These are phyloP conservation scores for Castanea crenata DNA, from an alignment of 306 rosid species.

Conservation along the genomic window DNA sequence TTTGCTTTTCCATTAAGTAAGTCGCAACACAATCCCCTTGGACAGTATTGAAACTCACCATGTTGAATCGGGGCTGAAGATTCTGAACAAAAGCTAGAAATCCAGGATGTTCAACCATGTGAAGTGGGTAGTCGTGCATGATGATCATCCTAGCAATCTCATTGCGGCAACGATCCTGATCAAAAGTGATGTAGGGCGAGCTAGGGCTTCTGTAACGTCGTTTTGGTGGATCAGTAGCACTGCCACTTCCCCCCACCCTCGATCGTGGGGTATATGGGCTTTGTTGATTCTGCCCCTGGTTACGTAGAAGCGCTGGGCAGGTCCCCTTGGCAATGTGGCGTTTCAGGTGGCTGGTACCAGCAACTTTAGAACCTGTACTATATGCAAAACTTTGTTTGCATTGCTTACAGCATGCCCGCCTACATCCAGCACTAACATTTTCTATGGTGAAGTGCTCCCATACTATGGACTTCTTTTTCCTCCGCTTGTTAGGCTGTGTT, in stretches of 20 bases:
- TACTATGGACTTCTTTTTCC: slow-evolving; percentile 86
- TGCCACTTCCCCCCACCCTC: slow-evolving; percentile 40
- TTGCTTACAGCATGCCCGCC: slow-evolving; percentile 93
- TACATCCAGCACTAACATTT: slow-evolving; percentile 72
- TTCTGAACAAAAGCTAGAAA: slow-evolving; percentile 80
- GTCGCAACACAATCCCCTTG: slow-evolving; percentile 97
- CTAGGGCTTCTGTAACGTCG: slow-evolving; percentile 66
- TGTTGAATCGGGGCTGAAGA: slow-evolving; percentile 90
- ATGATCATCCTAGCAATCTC: slow-evolving; percentile 96
- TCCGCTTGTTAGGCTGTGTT: slow-evolving; percentile 75
- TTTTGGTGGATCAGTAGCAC: slow-evolving; percentile 54
- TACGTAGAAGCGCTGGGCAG: slow-evolving; percentile 72
- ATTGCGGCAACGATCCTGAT: slow-evolving; percentile 83
- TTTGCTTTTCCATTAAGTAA: slow-evolving; percentile 76
- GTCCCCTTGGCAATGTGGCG: slow-evolving; percentile 95
- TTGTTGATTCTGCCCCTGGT: slow-evolving; percentile 58
- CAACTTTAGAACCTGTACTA: slow-evolving; percentile 94
- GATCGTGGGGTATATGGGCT: slow-evolving; percentile 59
- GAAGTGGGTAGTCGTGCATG: slow-evolving; percentile 96
- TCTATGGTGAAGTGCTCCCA: slow-evolving; percentile 98
- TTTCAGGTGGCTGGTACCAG: slow-evolving; percentile 95
- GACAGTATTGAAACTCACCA: slow-evolving; percentile 84
- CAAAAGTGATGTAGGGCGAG: slow-evolving; percentile 63
- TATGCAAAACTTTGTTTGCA: slow-evolving; percentile 95
- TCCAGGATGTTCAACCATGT: slow-evolving; percentile 95